Percentiles rank a stretch among this genome's conserved stretches.
Evolutionary conservation across 2,329 filamentous ascomycete species (phyloP).

Genomic region (Arachnomyces sp.): DNA sequence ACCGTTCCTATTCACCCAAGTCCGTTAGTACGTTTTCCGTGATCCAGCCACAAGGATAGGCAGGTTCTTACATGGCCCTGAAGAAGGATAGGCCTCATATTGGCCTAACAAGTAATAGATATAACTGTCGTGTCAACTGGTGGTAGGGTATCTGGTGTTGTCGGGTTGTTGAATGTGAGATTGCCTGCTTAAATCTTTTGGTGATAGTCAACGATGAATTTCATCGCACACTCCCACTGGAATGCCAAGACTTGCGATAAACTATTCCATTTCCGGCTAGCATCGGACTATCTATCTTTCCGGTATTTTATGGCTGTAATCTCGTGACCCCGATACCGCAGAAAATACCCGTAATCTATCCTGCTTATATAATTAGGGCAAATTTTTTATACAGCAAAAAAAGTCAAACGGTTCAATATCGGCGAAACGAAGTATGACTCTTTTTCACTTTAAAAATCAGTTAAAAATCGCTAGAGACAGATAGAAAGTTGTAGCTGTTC

Average conservation of each 20-base stretch:
- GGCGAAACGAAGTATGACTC: too few species aligned
- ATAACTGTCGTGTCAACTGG: neutral
- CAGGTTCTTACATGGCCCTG: constrained; percentile 66
- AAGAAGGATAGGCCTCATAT: constrained; percentile 93
- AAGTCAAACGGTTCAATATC: too few species aligned
- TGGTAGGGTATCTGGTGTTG: neutral
- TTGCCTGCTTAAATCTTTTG: neutral
- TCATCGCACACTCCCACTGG: constrained; percentile 8
- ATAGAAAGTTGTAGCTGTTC: too few species aligned
- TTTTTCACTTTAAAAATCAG: too few species aligned
- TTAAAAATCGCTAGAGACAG: too few species aligned
- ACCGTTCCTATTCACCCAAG: constrained; percentile 59
- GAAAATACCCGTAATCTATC: too few species aligned
- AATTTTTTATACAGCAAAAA: too few species aligned
- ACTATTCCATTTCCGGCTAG: too few species aligned
- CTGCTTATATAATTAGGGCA: too few species aligned
- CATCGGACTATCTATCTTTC: too few species aligned
- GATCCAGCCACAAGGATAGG: constrained; percentile 12
- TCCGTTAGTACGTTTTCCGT: constrained; percentile 18
- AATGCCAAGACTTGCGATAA: constrained; percentile 3
- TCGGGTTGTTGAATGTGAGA: constrained; percentile 1
- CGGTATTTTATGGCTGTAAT: too few species aligned
- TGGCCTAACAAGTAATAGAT: constrained; percentile 30
- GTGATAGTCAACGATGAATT: constrained; percentile 2
- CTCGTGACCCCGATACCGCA: too few species aligned